Conservation (phyloP, 306 rosid genomes). For the Acacia melanoxylon region DNA sequence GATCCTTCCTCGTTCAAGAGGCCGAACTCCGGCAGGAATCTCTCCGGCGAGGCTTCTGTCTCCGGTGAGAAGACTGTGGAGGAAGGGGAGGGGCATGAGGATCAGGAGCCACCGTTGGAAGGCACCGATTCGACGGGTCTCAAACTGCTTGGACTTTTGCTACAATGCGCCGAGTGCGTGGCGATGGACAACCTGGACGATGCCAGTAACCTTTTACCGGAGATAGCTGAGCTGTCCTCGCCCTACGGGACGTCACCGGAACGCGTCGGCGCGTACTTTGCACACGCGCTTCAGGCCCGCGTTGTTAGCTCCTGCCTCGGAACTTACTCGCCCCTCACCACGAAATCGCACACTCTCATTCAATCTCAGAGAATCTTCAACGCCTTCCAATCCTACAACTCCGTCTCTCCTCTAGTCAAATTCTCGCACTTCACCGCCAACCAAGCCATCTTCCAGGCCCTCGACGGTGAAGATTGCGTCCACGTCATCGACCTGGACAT, state of each 20-base stretch:
- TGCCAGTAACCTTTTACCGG: slow-evolving; percentile 82
- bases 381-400: slow-evolving; percentile 88
- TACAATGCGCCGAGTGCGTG: slow-evolving; percentile 95
- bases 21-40: slow-evolving; percentile 31
- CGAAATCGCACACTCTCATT: slow-evolving; percentile 50
- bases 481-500: slow-evolving; percentile 94
- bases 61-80: slow-evolving; percentile 42
- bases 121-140: slow-evolving; percentile 63
- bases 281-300: slow-evolving; percentile 88
- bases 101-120: slow-evolving; percentile 28
- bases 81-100: slow-evolving; percentile 34
- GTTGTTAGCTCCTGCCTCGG: slow-evolving; percentile 84
- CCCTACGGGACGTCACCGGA: slow-evolving; percentile 91
- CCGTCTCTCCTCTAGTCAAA: slow-evolving; percentile 78
- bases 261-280: slow-evolving; percentile 88
- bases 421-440: slow-evolving; percentile 99
- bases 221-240: slow-evolving; percentile 79
- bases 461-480: slow-evolving; percentile 90
- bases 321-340: slow-evolving; percentile 57
- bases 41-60: slow-evolving; percentile 36
- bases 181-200: slow-evolving; percentile 75
- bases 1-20: slow-evolving; percentile 48
- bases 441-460: slow-evolving; percentile 89
- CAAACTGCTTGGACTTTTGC: slow-evolving; percentile 70
- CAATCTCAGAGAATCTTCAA: slow-evolving; percentile 78